Percentiles rank a stretch among this genome's conserved stretches.
Conservation (phyloP, 2,329 filamentous ascomycete species). For the Mariannaea sp. region DNA sequence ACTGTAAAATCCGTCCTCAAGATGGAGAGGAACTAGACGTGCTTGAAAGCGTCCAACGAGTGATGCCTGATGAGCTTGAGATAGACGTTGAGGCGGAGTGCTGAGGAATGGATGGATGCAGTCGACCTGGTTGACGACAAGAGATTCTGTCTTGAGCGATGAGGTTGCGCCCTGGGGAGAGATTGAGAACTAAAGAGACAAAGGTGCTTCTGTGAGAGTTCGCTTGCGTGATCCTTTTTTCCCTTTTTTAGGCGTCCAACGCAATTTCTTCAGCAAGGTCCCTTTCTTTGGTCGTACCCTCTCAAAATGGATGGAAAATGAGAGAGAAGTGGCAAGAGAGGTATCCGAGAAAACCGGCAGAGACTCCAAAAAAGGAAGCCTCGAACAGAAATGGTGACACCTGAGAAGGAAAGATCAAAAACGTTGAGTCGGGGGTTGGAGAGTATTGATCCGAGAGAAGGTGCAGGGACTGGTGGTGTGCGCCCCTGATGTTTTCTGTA, state of each 20-base stretch:
- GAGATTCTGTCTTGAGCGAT: not conserved
- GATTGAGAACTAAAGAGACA: not conserved
- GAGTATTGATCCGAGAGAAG: not conserved
- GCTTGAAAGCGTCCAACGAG: not conserved
- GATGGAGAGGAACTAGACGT: conserved; percentile 3
- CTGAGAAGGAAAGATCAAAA: conserved; percentile 7
- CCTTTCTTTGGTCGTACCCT: not conserved
- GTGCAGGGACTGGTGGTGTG: not conserved
- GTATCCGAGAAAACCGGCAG: not conserved
- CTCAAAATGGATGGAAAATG: conserved; percentile 13
- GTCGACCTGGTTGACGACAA: not conserved
- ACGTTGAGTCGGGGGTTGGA: not conserved
- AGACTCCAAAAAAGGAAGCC: conserved; percentile 9
- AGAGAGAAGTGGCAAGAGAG: conserved; percentile 9
- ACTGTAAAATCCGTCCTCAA: not conserved
- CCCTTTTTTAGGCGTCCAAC: not conserved
- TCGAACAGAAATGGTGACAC: conserved; percentile 32
- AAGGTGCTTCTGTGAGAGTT: not conserved
- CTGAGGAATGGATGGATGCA: not conserved
- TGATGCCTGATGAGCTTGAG: not conserved
- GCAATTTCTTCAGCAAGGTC: not conserved
- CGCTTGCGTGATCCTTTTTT: conserved; percentile 1
- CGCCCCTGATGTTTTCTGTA: not conserved
- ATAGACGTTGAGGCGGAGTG: not conserved
- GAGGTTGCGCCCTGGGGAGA: not conserved